Evolutionary conservation across 1,284 basidiomycete genomes (phyloP).

Genomic region (Ustilago esculenta): DNA sequence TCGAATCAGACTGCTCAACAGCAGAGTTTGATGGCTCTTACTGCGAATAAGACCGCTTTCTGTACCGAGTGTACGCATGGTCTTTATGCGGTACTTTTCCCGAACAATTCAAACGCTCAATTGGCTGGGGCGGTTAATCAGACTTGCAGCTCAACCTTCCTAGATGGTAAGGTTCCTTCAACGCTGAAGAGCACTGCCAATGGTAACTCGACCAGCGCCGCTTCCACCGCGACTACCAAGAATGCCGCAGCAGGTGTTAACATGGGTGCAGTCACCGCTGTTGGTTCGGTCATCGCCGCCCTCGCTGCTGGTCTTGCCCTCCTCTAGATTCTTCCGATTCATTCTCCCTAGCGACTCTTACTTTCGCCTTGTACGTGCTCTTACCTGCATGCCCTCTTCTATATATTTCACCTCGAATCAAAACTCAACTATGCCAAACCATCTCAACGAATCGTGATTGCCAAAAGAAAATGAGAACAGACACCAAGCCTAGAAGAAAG

Average conservation of each 20-base stretch:
- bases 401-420: too few species aligned
- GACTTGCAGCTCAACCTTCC: slow-evolving; percentile 24
- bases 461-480: too few species aligned
- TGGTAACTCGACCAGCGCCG: slow-evolving; percentile 22
- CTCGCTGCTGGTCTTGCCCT: slow-evolving; percentile 35
- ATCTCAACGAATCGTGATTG: too few species aligned
- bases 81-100: slow-evolving; percentile 31
- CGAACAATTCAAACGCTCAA: slow-evolving; percentile 19
- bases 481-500: too few species aligned
- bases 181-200: slow-evolving; percentile 32
- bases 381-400: background rate
- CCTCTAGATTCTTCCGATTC: too few species aligned
- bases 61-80: slow-evolving; percentile 46
- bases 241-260: slow-evolving; percentile 4
- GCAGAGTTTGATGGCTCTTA: slow-evolving; percentile 15
- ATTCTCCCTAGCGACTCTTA: too few species aligned
- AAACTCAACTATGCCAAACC: too few species aligned
- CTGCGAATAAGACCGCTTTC: slow-evolving; percentile 38
- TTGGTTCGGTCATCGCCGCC: slow-evolving; percentile 23
- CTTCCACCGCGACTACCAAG: slow-evolving; percentile 1
- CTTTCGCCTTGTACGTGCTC: too few species aligned
- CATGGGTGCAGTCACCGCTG: slow-evolving; percentile 3
- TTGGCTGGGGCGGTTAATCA: slow-evolving; percentile 18
- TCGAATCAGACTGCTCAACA: slow-evolving; percentile 10
- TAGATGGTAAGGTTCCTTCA: slow-evolving; percentile 29